Base-by-base conservation (phyloP, 129 eudicot species). In the Lactuca saligna region DNA sequence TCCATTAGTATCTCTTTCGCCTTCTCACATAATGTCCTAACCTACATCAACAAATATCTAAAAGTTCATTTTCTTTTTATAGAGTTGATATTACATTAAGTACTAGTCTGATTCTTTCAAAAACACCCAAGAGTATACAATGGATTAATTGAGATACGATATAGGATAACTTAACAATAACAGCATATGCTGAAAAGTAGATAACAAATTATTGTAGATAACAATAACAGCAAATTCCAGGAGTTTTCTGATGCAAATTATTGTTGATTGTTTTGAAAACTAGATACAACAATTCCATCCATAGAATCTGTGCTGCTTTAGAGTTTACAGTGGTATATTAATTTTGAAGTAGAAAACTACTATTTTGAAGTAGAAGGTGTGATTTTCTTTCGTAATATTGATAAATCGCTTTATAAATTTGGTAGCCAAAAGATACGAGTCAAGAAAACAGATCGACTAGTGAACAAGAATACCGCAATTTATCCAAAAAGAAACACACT, bases 1-100 rank as follows among this genome's bases (percentile, higher is more conserved):
- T 88, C 90, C 83, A 83, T 86, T 67, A 88, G 78, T 65, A 91
- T 84, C 86, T 91, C 97, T 57, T 91, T 91, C 8, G 96, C 96
- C 78, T 91, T 91, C 59, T 88, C 97, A 68, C 97, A 88, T 63
- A 91, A 64, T 15, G 69, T 70, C 79, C 94, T 84, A 71, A 87
- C 90, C 96, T 86, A 67, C 82, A 81, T 68, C 74, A 50, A 73
- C 63, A 76, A 57, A 41, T 17, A 78, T 55, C 44, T 8, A 15
- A 31, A 58, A 58, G 38, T 58, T 58, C 17, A 8, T 58, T 4
- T 32, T 44, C 51, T 44, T 44, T 8, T 44, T 35, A 6, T 25
- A 25, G 29, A 25, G 2, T 25, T 25, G 29, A 25, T 25, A 25
- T 25, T 25, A 25, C 29, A 25, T 25, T 25, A 25, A 25, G 29